Percentiles rank a stretch among this genome's conserved stretches.
Evolutionary conservation across 495 filamentous ascomycete species (phyloP).

Genomic region (Sphaerosporella brunnea): DNA sequence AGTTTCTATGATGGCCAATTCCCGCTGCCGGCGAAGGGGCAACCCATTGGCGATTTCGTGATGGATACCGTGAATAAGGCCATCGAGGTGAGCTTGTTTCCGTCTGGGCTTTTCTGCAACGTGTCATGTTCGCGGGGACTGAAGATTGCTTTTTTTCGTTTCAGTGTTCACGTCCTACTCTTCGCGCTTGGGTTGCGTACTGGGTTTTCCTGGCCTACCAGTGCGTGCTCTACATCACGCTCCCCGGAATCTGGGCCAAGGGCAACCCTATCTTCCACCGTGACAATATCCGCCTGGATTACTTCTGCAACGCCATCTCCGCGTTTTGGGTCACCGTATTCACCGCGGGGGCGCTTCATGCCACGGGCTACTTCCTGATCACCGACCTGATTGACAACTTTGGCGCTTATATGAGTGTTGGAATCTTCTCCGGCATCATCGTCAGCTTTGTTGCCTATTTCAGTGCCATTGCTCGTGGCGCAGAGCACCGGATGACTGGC

Average conservation of each 20-base stretch:
- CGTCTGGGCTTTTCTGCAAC: not conserved
- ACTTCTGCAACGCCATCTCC: conserved; percentile 81
- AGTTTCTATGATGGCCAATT: conserved; percentile 75
- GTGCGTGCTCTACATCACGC: conserved; percentile 55
- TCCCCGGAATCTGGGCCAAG: conserved; percentile 67
- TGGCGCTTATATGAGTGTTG: conserved; percentile 72
- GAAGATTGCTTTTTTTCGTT: not conserved
- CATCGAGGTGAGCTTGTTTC: conserved; percentile 33
- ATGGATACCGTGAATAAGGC: conserved; percentile 48
- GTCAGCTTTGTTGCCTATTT: conserved; percentile 70
- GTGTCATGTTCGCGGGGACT: too few relatives aligned
- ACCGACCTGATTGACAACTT: conserved; percentile 95
- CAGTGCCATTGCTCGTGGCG: conserved; percentile 61
- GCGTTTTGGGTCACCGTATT: conserved; percentile 75
- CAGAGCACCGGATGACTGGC: conserved; percentile 81
- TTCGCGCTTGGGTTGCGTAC: conserved; percentile 76
- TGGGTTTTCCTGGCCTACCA: conserved; percentile 82
- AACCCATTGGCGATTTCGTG: conserved; percentile 51
- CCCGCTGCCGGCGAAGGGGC: conserved; percentile 45
- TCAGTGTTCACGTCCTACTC: conserved; percentile 53
- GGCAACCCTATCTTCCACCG: conserved; percentile 75
- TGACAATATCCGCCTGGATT: conserved; percentile 64
- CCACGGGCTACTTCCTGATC: conserved; percentile 67
- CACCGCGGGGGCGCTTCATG: conserved; percentile 49
- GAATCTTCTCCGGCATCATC: conserved; percentile 71